phyloP scores from a whole-genome alignment of 2,329 filamentous ascomycete genomes.

The Cladosporium sp. region DNA sequence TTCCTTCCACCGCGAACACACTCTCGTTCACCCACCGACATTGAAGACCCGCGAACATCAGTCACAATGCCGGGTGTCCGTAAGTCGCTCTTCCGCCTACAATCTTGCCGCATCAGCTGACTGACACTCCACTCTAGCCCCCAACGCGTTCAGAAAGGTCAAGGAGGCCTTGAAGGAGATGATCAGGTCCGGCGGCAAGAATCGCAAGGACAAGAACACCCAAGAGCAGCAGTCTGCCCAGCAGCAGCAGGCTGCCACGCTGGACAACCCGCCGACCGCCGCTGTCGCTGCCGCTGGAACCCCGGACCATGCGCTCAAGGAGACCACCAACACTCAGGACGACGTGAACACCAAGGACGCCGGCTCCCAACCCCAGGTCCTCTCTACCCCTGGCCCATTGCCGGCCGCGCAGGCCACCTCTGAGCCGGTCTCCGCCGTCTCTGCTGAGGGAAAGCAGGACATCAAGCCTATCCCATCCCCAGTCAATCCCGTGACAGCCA shows the following conservation, averaged over 20 bases:
- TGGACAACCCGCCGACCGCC: slow-evolving; percentile 2
- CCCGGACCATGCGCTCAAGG: no score
- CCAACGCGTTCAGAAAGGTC: slow-evolving; percentile 19
- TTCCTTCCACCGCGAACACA: no score
- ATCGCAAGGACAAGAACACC: slow-evolving; percentile 10
- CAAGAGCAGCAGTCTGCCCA: slow-evolving; percentile 9
- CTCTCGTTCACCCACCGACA: no score
- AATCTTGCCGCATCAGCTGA: not conserved
- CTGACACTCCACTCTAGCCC: slow-evolving; percentile 16
- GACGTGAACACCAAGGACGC: no score
- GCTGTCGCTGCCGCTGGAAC: not conserved
- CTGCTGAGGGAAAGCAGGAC: slow-evolving; percentile 2
- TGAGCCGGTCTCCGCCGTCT: slow-evolving; percentile 6
- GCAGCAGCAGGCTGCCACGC: not conserved
- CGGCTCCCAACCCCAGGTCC: not conserved
- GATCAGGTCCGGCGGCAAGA: slow-evolving; percentile 19
- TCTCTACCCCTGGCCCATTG: not conserved
- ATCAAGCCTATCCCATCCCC: slow-evolving; percentile 7
- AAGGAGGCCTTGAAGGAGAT: slow-evolving; percentile 26
- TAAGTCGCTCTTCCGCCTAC: slow-evolving; percentile 8
- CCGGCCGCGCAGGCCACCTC: not conserved
- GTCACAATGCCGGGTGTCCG: slow-evolving; percentile 15
- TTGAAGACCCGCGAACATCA: no score
- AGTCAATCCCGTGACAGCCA: slow-evolving; percentile 10
- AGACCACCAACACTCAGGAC: no score